Evolutionary conservation across 1,284 basidiomycete genomes (phyloP).

Genomic region (Malassezia pachydermatis): DNA sequence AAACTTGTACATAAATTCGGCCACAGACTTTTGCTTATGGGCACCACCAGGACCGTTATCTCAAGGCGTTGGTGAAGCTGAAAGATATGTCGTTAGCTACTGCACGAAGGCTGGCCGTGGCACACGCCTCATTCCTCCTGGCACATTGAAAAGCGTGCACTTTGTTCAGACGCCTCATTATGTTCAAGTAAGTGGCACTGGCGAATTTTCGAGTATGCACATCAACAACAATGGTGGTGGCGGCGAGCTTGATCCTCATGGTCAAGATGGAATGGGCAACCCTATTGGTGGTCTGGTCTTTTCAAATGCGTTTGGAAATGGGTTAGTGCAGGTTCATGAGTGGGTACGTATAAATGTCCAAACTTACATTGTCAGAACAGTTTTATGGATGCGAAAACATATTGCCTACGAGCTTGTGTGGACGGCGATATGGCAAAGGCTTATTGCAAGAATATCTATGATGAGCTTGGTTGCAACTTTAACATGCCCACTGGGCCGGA

Average conservation of each 20-base stretch:
- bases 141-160: conserved; percentile 39
- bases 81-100: conserved; percentile 37
- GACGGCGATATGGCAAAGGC: conserved; percentile 24
- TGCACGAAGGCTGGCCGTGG: conserved; percentile 43
- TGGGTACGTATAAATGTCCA: conserved; percentile 1
- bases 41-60: conserved; percentile 21
- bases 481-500: conserved; percentile 38
- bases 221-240: conserved; percentile 30
- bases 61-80: conserved; percentile 34
- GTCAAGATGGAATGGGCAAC: conserved; percentile 36
- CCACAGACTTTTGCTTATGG: conserved; percentile 43
- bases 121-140: conserved; percentile 41
- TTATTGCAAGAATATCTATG: conserved; percentile 43
- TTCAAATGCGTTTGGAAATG: conserved; percentile 29
- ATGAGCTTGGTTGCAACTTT: conserved; percentile 38
- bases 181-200: conserved; percentile 39
- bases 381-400: conserved; percentile 37
- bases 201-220: conserved; percentile 29
- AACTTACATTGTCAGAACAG: conserved; percentile 4
- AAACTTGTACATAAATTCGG: conserved; percentile 38
- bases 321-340: conserved; percentile 35
- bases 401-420: conserved; percentile 41
- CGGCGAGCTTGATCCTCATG: conserved; percentile 43
- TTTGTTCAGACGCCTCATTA: conserved; percentile 39
- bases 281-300: conserved; percentile 40